phyloP scores from a whole-genome alignment of 768 basidiomycete genomes.

The Phallus indusiatus region DNA sequence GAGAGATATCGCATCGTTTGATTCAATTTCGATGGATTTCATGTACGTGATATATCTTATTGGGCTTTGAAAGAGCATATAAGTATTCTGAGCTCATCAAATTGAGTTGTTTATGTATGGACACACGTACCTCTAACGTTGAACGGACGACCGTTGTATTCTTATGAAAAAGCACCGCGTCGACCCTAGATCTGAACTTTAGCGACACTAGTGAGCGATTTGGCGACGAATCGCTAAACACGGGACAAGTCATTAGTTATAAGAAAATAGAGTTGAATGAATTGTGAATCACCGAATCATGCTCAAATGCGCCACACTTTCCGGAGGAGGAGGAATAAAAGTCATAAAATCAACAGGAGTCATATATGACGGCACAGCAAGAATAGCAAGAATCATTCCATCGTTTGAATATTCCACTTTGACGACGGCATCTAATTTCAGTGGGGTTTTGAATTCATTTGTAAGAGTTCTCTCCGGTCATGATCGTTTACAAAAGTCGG shows the following conservation, averaged over 20 bases:
- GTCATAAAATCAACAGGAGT: too few relatives aligned
- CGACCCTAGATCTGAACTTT: conserved; percentile 62
- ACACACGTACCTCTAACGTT: conserved; percentile 69
- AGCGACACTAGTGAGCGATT: conserved; percentile 87
- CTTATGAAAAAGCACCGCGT: conserved; percentile 78
- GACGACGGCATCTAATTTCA: too few relatives aligned
- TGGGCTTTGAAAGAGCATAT: too few relatives aligned
- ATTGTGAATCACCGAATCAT: conserved; percentile 69
- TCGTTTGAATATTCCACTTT: too few relatives aligned
- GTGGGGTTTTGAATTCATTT: too few relatives aligned
- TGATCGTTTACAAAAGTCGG: too few relatives aligned
- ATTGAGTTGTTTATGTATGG: not conserved
- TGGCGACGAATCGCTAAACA: too few relatives aligned
- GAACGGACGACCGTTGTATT: conserved; percentile 86
- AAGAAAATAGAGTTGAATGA: not conserved
- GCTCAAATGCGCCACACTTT: conserved; percentile 78
- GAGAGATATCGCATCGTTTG: conserved; percentile 48
- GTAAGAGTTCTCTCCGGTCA: too few relatives aligned
- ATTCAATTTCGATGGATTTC: conserved; percentile 61
- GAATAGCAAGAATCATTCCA: too few relatives aligned
- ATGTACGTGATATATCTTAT: conserved; percentile 83
- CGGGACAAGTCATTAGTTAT: too few relatives aligned
- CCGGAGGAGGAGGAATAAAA: conserved; percentile 82
- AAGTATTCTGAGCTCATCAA: not conserved
- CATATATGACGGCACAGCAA: too few relatives aligned